Evolutionary conservation across 2,329 filamentous ascomycete genomes (phyloP).

Genomic region (Conoideocrella luteorostrata): DNA sequence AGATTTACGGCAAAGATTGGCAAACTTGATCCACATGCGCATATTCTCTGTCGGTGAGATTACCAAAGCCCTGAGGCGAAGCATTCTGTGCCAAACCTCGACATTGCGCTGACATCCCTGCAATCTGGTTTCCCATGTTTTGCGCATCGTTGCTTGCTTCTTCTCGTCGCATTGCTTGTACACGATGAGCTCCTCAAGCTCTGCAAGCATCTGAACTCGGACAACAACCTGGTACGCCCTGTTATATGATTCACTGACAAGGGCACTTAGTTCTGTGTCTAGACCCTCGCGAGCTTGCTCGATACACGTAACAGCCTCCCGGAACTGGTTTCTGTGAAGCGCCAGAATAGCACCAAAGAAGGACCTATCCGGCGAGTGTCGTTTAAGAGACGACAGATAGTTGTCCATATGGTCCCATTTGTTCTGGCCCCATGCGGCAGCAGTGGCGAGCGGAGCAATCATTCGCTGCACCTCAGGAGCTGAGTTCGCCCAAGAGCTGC

Average conservation of each 20-base stretch:
- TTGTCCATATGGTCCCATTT: slow-evolving; percentile 99
- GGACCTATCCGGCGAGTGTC: slow-evolving; percentile 84
- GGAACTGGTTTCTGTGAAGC: slow-evolving; percentile 92
- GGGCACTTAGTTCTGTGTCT: slow-evolving; percentile 89
- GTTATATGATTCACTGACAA: slow-evolving; percentile 98
- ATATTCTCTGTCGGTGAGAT: slow-evolving; percentile 89
- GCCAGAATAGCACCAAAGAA: slow-evolving; percentile 97
- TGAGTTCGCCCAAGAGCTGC: slow-evolving; percentile 91
- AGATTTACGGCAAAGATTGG: slow-evolving; percentile 95
- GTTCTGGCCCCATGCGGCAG: slow-evolving; percentile 90
- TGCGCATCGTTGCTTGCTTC: slow-evolving; percentile 84
- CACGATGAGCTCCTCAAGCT: slow-evolving; percentile 93
- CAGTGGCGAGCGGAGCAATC: slow-evolving; percentile 89
- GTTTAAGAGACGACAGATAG: slow-evolving; percentile 92
- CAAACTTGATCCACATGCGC: slow-evolving; percentile 99
- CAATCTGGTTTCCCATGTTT: slow-evolving; percentile 91
- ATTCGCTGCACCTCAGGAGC: slow-evolving; percentile 79
- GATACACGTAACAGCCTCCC: slow-evolving; percentile 82
- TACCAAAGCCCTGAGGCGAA: slow-evolving; percentile 87
- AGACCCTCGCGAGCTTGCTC: slow-evolving; percentile 87
- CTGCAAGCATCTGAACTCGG: slow-evolving; percentile 96
- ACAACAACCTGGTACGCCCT: slow-evolving; percentile 97
- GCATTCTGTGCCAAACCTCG: slow-evolving; percentile 97
- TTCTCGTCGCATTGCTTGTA: slow-evolving; percentile 93
- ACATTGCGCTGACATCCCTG: slow-evolving; percentile 95